Conservation (phyloP, 129 eudicot genomes). For the Gnaphalium uliginosum region DNA sequence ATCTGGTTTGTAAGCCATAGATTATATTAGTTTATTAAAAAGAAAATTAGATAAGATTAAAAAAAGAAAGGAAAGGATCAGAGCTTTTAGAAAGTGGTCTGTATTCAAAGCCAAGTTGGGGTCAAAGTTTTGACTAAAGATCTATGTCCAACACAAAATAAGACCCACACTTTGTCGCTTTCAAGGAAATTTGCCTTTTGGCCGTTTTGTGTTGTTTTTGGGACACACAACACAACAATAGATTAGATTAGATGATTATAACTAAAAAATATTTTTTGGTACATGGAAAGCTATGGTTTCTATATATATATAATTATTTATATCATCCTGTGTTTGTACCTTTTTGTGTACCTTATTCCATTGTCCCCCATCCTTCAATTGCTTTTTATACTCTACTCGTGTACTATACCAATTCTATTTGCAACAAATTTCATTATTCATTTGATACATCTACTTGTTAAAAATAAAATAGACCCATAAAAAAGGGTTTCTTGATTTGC, state of each 20-base stretch:
- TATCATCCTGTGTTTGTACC: constrained; percentile 25
- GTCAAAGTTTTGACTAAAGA: constrained; percentile 35
- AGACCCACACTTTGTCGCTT: constrained; percentile 44
- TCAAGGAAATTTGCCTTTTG: constrained; percentile 27
- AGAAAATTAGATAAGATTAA: no score
- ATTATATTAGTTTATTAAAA: neutral
- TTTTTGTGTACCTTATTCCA: constrained; percentile 28
- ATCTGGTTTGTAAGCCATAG: neutral
- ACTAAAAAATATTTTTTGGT: neutral
- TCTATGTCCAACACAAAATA: constrained; percentile 31
- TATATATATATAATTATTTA: neutral
- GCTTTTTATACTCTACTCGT: neutral
- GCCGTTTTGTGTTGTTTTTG: constrained; percentile 25
- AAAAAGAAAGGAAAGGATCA: constrained; percentile 6
- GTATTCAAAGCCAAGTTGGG: constrained; percentile 3
- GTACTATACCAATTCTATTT: neutral
- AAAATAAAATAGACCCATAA: neutral
- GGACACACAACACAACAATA: neutral
- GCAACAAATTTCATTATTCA: no score
- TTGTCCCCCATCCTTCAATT: constrained; percentile 14
- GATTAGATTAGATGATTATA: neutral
- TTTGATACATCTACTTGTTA: neutral
- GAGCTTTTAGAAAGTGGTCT: constrained; percentile 33
- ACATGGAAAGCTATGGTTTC: constrained; percentile 19
- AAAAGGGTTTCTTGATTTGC: no score